Percentiles rank a stretch among this genome's conserved stretches.
phyloP scores from a whole-genome alignment of 2,329 filamentous ascomycete genomes.

The Magnaporthiopsis poae region DNA sequence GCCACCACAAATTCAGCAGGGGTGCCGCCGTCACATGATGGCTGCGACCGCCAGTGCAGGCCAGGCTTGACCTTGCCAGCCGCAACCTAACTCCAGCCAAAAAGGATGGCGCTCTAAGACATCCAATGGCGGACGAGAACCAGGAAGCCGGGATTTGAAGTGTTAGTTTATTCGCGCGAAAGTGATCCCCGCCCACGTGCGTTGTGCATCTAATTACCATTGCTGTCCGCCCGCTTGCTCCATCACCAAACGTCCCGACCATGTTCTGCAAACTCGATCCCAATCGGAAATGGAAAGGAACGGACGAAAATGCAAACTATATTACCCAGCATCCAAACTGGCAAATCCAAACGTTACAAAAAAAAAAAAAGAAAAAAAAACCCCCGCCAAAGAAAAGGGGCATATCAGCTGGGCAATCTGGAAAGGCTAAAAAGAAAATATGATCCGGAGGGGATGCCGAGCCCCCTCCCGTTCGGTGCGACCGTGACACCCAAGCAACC shows the following conservation, averaged over 20 bases:
- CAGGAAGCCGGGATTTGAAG: not conserved
- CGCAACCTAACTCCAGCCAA: not conserved
- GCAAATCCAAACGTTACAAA: not conserved
- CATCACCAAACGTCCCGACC: not conserved
- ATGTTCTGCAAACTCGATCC: not conserved
- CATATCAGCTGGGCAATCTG: too few relatives aligned
- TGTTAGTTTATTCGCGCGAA: not conserved
- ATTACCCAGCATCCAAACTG: not conserved
- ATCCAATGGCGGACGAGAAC: not conserved
- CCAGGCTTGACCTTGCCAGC: not conserved
- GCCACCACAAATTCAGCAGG: not conserved
- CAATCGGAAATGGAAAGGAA: not conserved
- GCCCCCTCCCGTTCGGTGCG: not conserved
- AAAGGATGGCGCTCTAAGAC: not conserved
- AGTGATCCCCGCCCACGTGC: not conserved
- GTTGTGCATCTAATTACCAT: not conserved
- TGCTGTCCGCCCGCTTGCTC: not conserved
- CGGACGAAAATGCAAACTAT: not conserved
- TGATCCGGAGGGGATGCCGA: not conserved
- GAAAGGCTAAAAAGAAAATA: not conserved
- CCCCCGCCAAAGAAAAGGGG: not conserved
- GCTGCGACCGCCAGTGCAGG: not conserved
- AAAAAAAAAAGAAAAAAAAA: not conserved
- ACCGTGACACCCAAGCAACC: not conserved
- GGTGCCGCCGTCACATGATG: not conserved